Conservation (phyloP, 768 basidiomycete species). For the Lanmaoa rubissima region DNA sequence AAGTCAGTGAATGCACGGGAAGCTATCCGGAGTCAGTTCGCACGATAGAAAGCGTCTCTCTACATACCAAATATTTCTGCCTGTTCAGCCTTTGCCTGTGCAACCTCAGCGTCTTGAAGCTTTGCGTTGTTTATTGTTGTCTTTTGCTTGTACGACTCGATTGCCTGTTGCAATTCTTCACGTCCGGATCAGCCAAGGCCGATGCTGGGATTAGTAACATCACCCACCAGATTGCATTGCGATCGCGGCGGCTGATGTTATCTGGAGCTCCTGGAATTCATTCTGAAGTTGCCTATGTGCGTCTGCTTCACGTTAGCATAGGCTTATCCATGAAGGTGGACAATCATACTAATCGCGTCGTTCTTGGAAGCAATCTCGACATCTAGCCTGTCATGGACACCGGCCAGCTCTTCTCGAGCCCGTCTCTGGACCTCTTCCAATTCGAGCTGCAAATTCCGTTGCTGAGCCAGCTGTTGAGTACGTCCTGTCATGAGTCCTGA, state of each 20-base stretch:
- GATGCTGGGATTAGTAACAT: neutral
- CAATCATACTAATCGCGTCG: slow-evolving; percentile 54
- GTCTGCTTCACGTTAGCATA: slow-evolving; percentile 36
- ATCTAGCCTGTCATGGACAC: slow-evolving; percentile 57
- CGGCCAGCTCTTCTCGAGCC: slow-evolving; percentile 56
- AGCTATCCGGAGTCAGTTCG: slow-evolving; percentile 38
- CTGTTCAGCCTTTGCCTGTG: slow-evolving; percentile 60
- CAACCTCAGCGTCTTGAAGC: slow-evolving; percentile 68
- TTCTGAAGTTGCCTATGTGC: slow-evolving; percentile 58
- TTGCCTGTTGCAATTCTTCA: slow-evolving; percentile 59
- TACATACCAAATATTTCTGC: slow-evolving; percentile 59
- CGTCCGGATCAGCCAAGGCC: neutral
- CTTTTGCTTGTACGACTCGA: slow-evolving; percentile 66
- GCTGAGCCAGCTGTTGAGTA: slow-evolving; percentile 55
- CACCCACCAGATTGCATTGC: slow-evolving; percentile 56
- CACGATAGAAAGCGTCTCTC: neutral
- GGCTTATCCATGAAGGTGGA: neutral
- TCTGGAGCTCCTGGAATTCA: slow-evolving; percentile 61
- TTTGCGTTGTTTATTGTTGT: slow-evolving; percentile 54
- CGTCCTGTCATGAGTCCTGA: neutral
- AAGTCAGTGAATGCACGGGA: slow-evolving; percentile 59
- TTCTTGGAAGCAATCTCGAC: slow-evolving; percentile 48
- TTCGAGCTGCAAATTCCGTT: slow-evolving; percentile 61
- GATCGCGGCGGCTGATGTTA: slow-evolving; percentile 55
- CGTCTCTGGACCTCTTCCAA: slow-evolving; percentile 64